Base-by-base conservation (phyloP, 768 basidiomycete species). In the Lepiota brunneoincarnata region DNA sequence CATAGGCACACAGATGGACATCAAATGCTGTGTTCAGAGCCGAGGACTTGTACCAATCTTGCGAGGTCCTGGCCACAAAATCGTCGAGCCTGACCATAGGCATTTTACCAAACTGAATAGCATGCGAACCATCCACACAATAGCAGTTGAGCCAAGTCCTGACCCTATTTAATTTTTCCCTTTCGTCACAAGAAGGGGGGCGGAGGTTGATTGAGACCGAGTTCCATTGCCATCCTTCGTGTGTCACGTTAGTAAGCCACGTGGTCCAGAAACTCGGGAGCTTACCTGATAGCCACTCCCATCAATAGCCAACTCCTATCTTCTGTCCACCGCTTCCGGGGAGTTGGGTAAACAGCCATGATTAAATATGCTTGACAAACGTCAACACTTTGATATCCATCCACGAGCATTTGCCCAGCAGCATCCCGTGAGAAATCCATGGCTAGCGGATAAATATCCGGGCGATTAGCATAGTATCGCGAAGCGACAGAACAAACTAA, bases 111-210 rank as follows among this genome's bases (percentile, higher is more conserved):
- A 86, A 85, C 63, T 90, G 82, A 41, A 84, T 83, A n/a, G 86
- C 82, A 61, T 86, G 77, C 31, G 86, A 87, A 5, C 83, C 82
- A 63, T 92, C 90, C 51, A 87, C 79, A 58, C 86, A 84, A 64
- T 82, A 88, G 64, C 86, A 89, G 62, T 83, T 83, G 51, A 90
- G 71, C 87, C 88, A 91, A 21, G 84, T 86, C 55, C 90, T 75
- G 23, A 81, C 82, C 37, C 87, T 76, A 61, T 92, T 91, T 36
- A 86, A 72, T 20, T 76, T 74, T 73, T 89, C 87, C 26, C 85
- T 76, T 59, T 82, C 81, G 44, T 75, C 73, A n/a, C 80, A 80
- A 20, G 68, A 64, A n/a, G 6, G 69, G 63, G 2, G 77, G 72
- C 3, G 79, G 72, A 11, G 79, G 75, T 46, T 84, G 77, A 63